Evolutionary conservation across 345 rosid species (phyloP), one percentile per base, ranked within the genome.

Genomic region (Salix udensis): DNA sequence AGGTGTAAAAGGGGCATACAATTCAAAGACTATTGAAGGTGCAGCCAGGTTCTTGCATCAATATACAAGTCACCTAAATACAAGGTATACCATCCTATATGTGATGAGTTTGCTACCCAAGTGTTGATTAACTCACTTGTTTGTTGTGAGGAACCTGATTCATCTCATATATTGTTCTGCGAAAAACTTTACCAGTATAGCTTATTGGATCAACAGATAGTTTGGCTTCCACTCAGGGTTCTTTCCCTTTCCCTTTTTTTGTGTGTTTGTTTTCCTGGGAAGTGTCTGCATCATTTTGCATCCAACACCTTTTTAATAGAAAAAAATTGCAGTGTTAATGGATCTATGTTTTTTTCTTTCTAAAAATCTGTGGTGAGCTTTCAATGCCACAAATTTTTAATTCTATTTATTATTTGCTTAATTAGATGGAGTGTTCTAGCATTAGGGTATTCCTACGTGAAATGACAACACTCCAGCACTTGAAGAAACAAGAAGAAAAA

Each of bases 1-100:
- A 95, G 98, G 98, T 79, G 70, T 86, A 52, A 90, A 88, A 86
- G 94, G 94, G 79, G 86, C 83, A 72, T 95, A 92, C 82, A 87
- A 89, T 80, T 92, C 98, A 65, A 86, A 67, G 83, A 87, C 91
- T 48, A 86, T 88, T 55, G 90, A 88, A 78, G 87, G 88, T 74
- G 97, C 93, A 68, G 78, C 84, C 71, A 76, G 37, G 28, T 92
- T 89, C 86, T 73, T 92, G 24, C 82, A 79, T 81, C 90, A 91
- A 3, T 95, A 92, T 84, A 78, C 91, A 67, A 76, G 88, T 81
- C 88, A 75, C 76, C 80, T 88, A 74, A 84, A 80, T 76, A 76
- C 60, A 71, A 87, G 93, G 97, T 95, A 83, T 79, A 55, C 30
- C 34, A 26, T 69, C 42, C 2, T 60, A 66, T 73, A 21, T 30